Conservation (phyloP, 257 asterid species). For the Nicotiana undulata region DNA sequence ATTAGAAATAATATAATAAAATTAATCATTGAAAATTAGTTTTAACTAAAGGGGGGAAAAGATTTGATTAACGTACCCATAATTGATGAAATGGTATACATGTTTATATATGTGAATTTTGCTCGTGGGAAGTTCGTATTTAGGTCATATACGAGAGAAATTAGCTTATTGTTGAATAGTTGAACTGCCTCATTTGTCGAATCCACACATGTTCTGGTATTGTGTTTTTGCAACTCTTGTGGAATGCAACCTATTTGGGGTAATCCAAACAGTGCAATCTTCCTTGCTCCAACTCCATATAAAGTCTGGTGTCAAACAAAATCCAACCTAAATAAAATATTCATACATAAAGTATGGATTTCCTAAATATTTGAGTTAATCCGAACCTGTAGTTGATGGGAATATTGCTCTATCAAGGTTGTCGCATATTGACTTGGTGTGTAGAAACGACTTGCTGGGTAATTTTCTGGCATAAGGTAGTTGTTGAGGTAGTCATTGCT, state of each 20-base stretch:
- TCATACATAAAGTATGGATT: background rate
- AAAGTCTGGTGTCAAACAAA: constrained; percentile 21
- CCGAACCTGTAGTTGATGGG: no score
- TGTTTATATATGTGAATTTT: constrained; percentile 35
- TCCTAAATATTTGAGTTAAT: no score
- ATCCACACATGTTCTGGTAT: constrained; percentile 34
- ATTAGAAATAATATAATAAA: background rate
- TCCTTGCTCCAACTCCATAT: constrained; percentile 40
- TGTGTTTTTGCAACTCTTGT: background rate
- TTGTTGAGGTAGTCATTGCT: no score
- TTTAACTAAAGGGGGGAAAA: background rate
- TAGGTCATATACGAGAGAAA: no score
- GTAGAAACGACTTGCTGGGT: no score
- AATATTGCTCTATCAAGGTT: no score
- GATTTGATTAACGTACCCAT: constrained; percentile 13
- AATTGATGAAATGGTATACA: constrained; percentile 28
- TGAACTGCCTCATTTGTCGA: constrained; percentile 17
- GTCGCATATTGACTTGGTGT: no score
- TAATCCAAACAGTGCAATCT: constrained; percentile 38
- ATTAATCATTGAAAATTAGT: no score
- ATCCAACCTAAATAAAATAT: background rate
- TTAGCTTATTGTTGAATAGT: no score
- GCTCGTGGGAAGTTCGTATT: constrained; percentile 9
- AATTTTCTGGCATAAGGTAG: no score
- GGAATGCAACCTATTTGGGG: constrained; percentile 39